These are phyloP conservation scores for Ormosia emarginata DNA, from an alignment of 306 rosid genomes.

Conservation along the genomic window DNA sequence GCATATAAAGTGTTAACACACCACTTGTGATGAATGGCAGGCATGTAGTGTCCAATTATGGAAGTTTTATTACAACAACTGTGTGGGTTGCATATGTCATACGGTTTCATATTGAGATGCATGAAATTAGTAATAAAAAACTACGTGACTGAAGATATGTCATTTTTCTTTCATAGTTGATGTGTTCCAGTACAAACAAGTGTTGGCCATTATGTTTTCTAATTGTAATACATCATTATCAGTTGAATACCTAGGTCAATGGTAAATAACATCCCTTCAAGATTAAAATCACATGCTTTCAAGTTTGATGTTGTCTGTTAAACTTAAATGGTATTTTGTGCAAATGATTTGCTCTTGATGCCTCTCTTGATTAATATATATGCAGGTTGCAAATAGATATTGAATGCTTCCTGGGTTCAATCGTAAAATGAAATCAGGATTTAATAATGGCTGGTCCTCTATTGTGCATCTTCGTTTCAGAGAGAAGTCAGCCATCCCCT, in stretches of 20 bases:
- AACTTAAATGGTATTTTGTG: neutral
- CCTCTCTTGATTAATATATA: neutral
- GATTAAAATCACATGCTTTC: neutral
- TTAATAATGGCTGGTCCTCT: constrained; percentile 62
- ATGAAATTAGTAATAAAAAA: constrained; percentile 3
- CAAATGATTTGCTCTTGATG: neutral
- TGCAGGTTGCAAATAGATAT: constrained; percentile 47
- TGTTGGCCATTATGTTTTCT: neutral
- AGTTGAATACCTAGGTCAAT: neutral
- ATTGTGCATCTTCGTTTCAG: constrained; percentile 65
- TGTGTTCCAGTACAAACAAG: neutral
- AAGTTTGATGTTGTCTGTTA: neutral
- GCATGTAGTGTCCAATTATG: neutral
- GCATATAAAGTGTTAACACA: neutral
- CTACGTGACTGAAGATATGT: neutral
- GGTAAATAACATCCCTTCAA: neutral
- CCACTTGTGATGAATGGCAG: neutral
- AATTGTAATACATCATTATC: neutral
- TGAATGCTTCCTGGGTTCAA: constrained; percentile 34
- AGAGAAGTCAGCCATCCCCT: constrained; percentile 64
- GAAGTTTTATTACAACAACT: neutral
- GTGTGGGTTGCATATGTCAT: neutral
- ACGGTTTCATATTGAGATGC: neutral
- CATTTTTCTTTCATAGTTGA: neutral
- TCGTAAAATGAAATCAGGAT: constrained; percentile 71